A percentile compares a stretch with the other conserved stretches of the same genome.
phyloP scores from a whole-genome alignment of 306 rosid species.

The Cucumis melo region DNA sequence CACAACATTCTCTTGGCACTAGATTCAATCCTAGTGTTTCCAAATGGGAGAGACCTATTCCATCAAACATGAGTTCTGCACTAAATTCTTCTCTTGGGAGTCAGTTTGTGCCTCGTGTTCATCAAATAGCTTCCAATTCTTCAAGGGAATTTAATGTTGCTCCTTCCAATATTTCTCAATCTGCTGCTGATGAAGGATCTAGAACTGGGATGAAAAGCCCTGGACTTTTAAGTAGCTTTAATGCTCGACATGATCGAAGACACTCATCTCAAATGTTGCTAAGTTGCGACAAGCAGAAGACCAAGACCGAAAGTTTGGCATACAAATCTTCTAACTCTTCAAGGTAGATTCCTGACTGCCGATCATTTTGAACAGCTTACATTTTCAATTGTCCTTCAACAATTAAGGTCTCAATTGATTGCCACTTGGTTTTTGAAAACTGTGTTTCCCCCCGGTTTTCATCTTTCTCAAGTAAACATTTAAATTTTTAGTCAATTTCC shows the following conservation, averaged over 20 bases:
- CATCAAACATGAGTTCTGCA: slow-evolving; percentile 39
- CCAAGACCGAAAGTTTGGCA: slow-evolving; percentile 27
- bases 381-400: not conserved
- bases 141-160: slow-evolving; percentile 49
- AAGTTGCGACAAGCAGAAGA: slow-evolving; percentile 48
- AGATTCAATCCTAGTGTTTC: slow-evolving; percentile 35
- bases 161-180: slow-evolving; percentile 64
- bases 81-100: slow-evolving; percentile 53
- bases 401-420: not conserved
- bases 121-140: slow-evolving; percentile 45
- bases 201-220: slow-evolving; percentile 82
- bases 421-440: not conserved
- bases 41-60: slow-evolving; percentile 42
- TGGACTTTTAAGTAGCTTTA: slow-evolving; percentile 50
- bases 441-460: not conserved
- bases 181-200: slow-evolving; percentile 93
- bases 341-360: slow-evolving; percentile 23
- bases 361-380: not conserved
- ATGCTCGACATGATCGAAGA: slow-evolving; percentile 26
- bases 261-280: slow-evolving; percentile 30
- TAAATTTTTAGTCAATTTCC: not conserved
- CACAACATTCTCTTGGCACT: slow-evolving; percentile 44
- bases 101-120: slow-evolving; percentile 29
- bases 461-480: not conserved
- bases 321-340: slow-evolving; percentile 45